Conservation (phyloP, 1,284 basidiomycete species). For the Apiotrichum montevideense region DNA sequence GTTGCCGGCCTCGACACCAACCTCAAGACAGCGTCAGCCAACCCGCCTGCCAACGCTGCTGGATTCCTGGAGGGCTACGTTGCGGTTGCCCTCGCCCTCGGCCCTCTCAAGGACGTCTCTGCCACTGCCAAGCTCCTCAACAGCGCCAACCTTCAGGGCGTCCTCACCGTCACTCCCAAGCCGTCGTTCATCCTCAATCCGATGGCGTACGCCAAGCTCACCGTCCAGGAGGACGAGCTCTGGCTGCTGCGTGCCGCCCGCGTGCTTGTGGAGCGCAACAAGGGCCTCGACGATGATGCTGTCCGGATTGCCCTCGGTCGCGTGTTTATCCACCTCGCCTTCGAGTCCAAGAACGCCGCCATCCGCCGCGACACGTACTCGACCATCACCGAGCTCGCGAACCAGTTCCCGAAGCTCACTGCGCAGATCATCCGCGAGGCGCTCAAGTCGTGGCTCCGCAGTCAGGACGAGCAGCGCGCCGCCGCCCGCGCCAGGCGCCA, state of each 20-base stretch:
- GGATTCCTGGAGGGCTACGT: slow-evolving; percentile 79
- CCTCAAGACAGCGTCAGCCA: slow-evolving; percentile 53
- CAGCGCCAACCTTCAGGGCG: slow-evolving; percentile 37
- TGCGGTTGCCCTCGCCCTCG: slow-evolving; percentile 62
- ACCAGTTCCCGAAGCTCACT: slow-evolving; percentile 50
- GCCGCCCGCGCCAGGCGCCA: slow-evolving; percentile 20
- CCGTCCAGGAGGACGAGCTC: slow-evolving; percentile 59
- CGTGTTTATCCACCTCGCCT: slow-evolving; percentile 61
- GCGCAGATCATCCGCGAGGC: slow-evolving; percentile 57
- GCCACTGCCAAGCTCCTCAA: slow-evolving; percentile 26
- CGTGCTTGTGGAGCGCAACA: slow-evolving; percentile 53
- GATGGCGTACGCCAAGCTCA: slow-evolving; percentile 71
- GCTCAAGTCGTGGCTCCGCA: slow-evolving; percentile 44
- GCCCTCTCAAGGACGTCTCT: slow-evolving; percentile 49
- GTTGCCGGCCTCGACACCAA: slow-evolving; percentile 61
- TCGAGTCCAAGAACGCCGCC: slow-evolving; percentile 55
- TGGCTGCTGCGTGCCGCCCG: slow-evolving; percentile 72
- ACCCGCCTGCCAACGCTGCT: slow-evolving; percentile 57
- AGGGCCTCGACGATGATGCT: slow-evolving; percentile 55
- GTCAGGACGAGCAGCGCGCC: slow-evolving; percentile 26
- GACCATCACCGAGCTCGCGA: slow-evolving; percentile 47
- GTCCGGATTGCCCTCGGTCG: slow-evolving; percentile 59
- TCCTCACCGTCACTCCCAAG: slow-evolving; percentile 53
- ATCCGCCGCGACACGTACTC: slow-evolving; percentile 53
- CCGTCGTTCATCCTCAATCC: slow-evolving; percentile 82